Percentiles rank a stretch among this genome's conserved stretches.
These are phyloP conservation scores for Metschnikowia proteae DNA, from an alignment of 805 yeast species.

Conservation along the genomic window DNA sequence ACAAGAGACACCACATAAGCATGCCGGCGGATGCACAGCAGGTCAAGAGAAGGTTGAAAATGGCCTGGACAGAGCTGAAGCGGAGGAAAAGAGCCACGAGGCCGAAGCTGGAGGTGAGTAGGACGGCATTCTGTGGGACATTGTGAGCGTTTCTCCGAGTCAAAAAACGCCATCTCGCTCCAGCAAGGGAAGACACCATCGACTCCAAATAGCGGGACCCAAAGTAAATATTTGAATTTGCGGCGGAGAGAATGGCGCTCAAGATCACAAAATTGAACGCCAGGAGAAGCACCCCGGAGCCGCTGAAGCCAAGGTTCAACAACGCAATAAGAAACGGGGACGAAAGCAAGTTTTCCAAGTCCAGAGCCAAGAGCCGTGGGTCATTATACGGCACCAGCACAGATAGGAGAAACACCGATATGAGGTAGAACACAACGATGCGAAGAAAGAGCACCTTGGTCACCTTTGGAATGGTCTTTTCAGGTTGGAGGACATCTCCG, in stretches of 20 bases:
- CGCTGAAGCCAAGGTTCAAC: conserved; percentile 14
- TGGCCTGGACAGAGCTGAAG: conserved; percentile 15
- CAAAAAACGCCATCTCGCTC: conserved; percentile 3
- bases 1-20: conserved; percentile 26
- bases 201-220: conserved; percentile 24
- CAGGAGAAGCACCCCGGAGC: conserved; percentile 13
- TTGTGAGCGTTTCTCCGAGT: conserved; percentile 7
- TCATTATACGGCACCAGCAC: conserved; percentile 14
- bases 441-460: conserved; percentile 15
- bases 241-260: conserved; percentile 24
- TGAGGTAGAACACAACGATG: conserved; percentile 17
- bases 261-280: conserved; percentile 21
- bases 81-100: conserved; percentile 19
- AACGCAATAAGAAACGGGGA: conserved; percentile 26
- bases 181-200: conserved; percentile 12
- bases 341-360: conserved; percentile 14
- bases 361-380: conserved; percentile 9
- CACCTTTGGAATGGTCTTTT: conserved; percentile 13
- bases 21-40: conserved; percentile 26
- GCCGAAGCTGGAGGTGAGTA: conserved; percentile 21
- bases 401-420: conserved; percentile 16
- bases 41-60: conserved; percentile 20
- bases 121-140: conserved; percentile 21
- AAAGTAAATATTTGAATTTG: conserved; percentile 27
- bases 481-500: conserved; percentile 16